Evolutionary conservation across 2,329 filamentous ascomycete genomes (phyloP).

Genomic region (Paraphoma sp.): DNA sequence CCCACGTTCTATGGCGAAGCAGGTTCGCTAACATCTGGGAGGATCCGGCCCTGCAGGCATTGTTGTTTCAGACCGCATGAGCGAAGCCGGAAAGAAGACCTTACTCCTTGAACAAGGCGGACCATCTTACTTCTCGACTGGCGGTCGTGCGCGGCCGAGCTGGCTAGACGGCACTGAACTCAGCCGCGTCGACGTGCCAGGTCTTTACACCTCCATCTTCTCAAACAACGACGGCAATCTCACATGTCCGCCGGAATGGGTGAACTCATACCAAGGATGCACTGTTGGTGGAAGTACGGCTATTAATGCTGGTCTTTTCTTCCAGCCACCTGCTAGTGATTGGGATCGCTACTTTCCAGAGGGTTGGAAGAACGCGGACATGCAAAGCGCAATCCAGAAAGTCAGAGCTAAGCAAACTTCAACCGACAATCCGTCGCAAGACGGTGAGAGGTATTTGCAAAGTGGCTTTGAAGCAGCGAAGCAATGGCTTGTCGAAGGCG

Average conservation of each 20-base stretch:
- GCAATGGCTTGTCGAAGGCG: conserved; percentile 59
- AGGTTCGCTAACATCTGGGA: conserved; percentile 2
- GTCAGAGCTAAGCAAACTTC: conserved; percentile 55
- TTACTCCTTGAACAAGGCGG: conserved; percentile 61
- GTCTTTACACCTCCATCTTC: conserved; percentile 61
- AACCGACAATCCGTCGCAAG: conserved; percentile 53
- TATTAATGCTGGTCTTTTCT: conserved; percentile 62
- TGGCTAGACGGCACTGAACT: conserved; percentile 59
- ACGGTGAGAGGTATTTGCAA: conserved; percentile 57
- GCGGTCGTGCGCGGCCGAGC: conserved; percentile 54
- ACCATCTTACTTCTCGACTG: conserved; percentile 57
- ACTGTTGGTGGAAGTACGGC: conserved; percentile 60
- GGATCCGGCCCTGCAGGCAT: conserved; percentile 61
- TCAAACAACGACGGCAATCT: conserved; percentile 47
- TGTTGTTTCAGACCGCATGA: conserved; percentile 59
- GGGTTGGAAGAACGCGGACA: conserved; percentile 60
- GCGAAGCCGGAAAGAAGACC: conserved; percentile 60
- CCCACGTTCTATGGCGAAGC: background rate
- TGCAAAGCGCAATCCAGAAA: conserved; percentile 54
- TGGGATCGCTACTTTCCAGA: conserved; percentile 59
- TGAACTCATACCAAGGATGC: conserved; percentile 58
- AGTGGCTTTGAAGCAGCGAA: conserved; percentile 56
- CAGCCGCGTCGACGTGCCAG: conserved; percentile 61
- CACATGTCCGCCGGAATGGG: conserved; percentile 49
- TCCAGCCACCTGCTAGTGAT: conserved; percentile 61